Evolutionary conservation across 257 asterid species (phyloP).

Genomic region (Coffea canephora): DNA sequence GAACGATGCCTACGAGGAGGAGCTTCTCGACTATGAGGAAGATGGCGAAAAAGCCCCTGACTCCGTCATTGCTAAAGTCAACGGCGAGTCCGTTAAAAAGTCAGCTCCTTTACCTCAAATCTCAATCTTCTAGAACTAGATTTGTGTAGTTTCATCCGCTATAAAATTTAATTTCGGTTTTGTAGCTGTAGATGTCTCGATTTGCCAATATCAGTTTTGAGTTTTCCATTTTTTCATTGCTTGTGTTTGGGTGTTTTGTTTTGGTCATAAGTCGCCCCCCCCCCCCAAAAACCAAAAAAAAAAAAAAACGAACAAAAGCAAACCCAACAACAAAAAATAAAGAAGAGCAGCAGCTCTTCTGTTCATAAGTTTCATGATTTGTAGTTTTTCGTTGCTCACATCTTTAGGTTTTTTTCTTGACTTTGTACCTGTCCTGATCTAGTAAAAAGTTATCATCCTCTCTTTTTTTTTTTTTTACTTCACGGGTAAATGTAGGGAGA

Average conservation of each 20-base stretch:
- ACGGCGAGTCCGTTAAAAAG: conserved; percentile 89
- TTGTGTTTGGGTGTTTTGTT: background rate
- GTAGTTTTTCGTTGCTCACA: background rate
- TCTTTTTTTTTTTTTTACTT: background rate
- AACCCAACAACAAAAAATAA: no score
- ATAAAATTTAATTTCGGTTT: background rate
- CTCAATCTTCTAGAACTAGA: background rate
- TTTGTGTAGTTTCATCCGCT: background rate
- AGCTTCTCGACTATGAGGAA: conserved; percentile 93
- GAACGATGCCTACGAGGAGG: conserved; percentile 85
- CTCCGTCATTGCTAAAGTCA: conserved; percentile 54
- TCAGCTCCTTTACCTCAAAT: conserved; percentile 26
- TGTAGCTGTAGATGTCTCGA: background rate
- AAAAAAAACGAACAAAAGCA: no score
- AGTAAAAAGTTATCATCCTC: background rate
- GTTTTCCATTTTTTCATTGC: background rate
- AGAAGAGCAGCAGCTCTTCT: no score
- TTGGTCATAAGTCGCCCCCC: background rate
- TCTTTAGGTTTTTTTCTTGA: background rate
- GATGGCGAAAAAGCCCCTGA: conserved; percentile 82
- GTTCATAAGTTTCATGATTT: background rate
- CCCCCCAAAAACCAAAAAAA: accelerated
- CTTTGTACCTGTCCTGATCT: background rate
- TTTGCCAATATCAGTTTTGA: background rate
- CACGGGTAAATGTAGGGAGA: background rate